Base-by-base conservation (phyloP, 169 alveolate genomes). In the Plasmodium ovale region DNA sequence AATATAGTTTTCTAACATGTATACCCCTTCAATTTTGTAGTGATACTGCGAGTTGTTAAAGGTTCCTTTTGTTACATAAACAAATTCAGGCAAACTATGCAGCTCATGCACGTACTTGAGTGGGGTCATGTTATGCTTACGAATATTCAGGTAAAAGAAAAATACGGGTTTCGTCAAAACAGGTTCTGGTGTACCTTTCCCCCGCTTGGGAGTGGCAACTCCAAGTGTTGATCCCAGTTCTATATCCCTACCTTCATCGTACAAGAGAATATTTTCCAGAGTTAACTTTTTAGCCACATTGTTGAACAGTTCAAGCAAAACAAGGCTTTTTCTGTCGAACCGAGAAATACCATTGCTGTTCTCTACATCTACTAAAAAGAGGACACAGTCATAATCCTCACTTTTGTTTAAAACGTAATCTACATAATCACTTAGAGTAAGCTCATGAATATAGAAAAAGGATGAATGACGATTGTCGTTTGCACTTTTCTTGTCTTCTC, bases 401-500 rank as follows among this genome's bases (percentile, higher is more conserved):
- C 70, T 23, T 44, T 82, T 82, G 33, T 82, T 82, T 27, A 82
- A 65, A 14, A 82, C 90, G 25, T 82, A 82, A 23, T 82, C 82
- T 16, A 82, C 49, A 51, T 82, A 65, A 44, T 82, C 90, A 9
- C 1, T 65, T 7, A 69, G 33, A 3, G 84, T 82, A 1, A 82
- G 27, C 37, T 82, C 90, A 44, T 82, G 90, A 10, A 82, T 64
- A 47, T 65, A 82, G 2, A 65, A 1, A 21, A 82, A 82, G n/a
- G 82, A 21, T 10, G 31, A 21, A 16, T 68, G 14, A 14, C 23
- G 16, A 14, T 25, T 82, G 12, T 3, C 44, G 39, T 27, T 49
- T 51, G 47, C 59, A 0, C n/a, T 54, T 16, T n/a, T 54, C 9
- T 54, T 21, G n/a, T 54, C 21, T 16, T 54, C 31, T n/a, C n/a